Evolutionary conservation across 805 yeast species (phyloP), one percentile per base, ranked within the genome.

Genomic region (Cyberlindnera petersonii): DNA sequence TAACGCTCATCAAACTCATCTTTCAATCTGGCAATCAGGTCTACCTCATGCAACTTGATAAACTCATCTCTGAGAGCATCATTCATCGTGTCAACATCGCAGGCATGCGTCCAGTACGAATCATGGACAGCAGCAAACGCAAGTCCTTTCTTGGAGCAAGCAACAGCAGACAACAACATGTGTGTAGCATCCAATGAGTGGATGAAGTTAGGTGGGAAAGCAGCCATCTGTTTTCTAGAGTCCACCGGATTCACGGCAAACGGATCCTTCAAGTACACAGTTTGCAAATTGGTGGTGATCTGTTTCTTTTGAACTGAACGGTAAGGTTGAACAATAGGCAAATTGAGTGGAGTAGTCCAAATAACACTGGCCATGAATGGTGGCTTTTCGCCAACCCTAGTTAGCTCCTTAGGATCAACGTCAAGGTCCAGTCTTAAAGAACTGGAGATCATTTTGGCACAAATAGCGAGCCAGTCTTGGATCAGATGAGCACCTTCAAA

Each of bases 241-340:
- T 88, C 89, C 30, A 94, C 95, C 27, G 82, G 84, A 37, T 79
- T 78, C 29, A 86, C 71, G 11, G 82, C 79, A 55, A 78, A 84
- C n/a, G 98, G 97, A 65, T 91, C 97, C 24, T 79, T 67, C 44
- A 93, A 84, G 42, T 73, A 78, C n/a, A 93, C 82, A 1, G 89
- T 82, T 60, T 93, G 98, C 47, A 93, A 65, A 49, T 83, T 83
- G 0, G 98, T 91, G n/a, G 68, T 60, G 9, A 93, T 76, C 45
- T 79, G 80, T 49, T 72, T 79, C 46, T 74, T 76, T 49, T 75
- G 75, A 31, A 71, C 65, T 21, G 79, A 74, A 51, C 98, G 74
- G 58, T 93, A 93, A 2, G 99, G 99, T 61, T 93, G 99, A 15
- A 93, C 98, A 58, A 95, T 88, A 2, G 98, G 96, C 45, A 93